Evolutionary conservation across 208 protist genomes (phyloP), one percentile per base, ranked within the genome.

Genomic region (Trypanosoma vivax): DNA sequence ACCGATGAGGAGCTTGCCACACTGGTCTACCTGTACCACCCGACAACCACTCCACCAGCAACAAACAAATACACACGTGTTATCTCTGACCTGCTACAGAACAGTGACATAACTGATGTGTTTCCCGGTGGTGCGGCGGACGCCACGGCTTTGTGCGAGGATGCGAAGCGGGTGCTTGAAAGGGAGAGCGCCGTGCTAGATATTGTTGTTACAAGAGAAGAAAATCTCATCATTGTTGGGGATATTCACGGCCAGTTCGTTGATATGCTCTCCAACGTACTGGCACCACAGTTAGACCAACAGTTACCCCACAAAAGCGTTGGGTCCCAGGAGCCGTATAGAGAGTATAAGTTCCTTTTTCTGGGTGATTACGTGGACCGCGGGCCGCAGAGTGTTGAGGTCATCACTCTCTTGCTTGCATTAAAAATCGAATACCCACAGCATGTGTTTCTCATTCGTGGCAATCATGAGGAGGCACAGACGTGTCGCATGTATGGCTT

Each of bases 341-440:
- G 68, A 65, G 55, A 71, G 57, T 16, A 69, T 23, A 76, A 78
- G 11, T 95, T 96, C 63, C 73, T 99, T n/a, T 99, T 99, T 66
- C 83, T 99, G 35, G 96, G 97, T 29, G 96, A 99, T 64, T 99
- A 98, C 61, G 97, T 98, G 6, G 97, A 99, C 63, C 83, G 96
- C 40, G 96, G 96, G 0, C 70, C 83, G 38, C 70, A 81, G 31
- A 76, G 82, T 24, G 60, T 94, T 6, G 88, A 94, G 62, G 74
- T 88, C 0, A 85, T 94, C 35, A 49, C 88, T 9, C 79, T 93
- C 7, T 63, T 95, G 2, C 48, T 94, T 5, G 83, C 82, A 1
- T 70, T 93, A 35, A 92, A 94, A 60, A 45, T 93, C 24, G 79
- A 90, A 62, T 88, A 88, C 39, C 89, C 86, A 10, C 74, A 81